Base-by-base conservation (phyloP, 2,329 filamentous ascomycete genomes). In the Xylaria sp. region DNA sequence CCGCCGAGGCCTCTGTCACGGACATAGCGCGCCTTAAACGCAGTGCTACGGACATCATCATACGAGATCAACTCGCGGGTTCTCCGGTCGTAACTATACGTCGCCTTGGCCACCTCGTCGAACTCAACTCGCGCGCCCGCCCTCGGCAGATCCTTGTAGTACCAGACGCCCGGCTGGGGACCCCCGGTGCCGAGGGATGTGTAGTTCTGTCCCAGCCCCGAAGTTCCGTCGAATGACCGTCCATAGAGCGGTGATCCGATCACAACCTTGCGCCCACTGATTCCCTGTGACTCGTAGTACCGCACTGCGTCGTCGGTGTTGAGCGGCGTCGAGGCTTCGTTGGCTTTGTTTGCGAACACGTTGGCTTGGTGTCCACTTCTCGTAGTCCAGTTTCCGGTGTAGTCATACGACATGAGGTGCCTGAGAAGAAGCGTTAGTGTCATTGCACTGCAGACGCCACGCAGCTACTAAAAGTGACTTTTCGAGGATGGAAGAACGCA, bases 171-270 rank as follows among this genome's bases (percentile, higher is more conserved):
- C 1, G 85, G 78, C 78, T 92, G 88, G 25, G 79, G 71, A 1
- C 81, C 78, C 0, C 91, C 91, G 20, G 82, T 78, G 0, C 92
- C 92, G 15, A 91, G 81, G 12, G 92, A 91, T 5, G 76, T 83
- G 80, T 86, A 96, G 0, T 86, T 76, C 72, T 85, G 81, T 0
- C 92, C 93, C 0, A 91, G 84, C 0, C 92, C 92, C 5, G 84
- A 80, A 0, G 93, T 95, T 54, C 87, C 83, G 60, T 85, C 82
- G 76, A 96, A 96, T 0, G 90, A 86, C n/a, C 92, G 90, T 0
- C 93, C 93, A 77, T 95, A 96, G 0, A 96, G 84, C 0, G 93
- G 92, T 82, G 95, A 87, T 0, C 93, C 93, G 39, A 96, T 80
- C 7, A 92, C 86, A 60, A 97, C 88, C 80, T 94, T 95, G 59